These are phyloP conservation scores for Neurospora sp. DNA, from an alignment of 495 filamentous ascomycete genomes.

Conservation along the genomic window DNA sequence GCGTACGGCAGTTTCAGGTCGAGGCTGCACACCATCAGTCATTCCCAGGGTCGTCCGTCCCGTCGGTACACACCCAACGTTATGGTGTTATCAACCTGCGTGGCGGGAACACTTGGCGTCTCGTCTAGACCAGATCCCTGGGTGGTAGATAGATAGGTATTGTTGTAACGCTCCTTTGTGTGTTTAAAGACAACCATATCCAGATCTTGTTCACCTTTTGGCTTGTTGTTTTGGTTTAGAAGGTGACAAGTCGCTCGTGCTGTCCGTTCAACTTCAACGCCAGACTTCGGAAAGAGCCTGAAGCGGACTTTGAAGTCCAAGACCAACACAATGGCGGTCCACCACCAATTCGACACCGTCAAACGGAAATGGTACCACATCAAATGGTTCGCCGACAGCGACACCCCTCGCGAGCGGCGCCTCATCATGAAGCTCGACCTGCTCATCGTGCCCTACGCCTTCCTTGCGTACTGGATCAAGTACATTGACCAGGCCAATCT, in stretches of 20 bases:
- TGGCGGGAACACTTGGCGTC: neutral
- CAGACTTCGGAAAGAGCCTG: neutral
- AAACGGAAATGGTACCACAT: slow-evolving; percentile 29
- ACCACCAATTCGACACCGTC: slow-evolving; percentile 3
- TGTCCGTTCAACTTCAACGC: neutral
- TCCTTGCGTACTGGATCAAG: slow-evolving; percentile 39
- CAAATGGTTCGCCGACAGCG: slow-evolving; percentile 32
- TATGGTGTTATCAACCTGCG: neutral
- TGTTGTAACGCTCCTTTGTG: neutral
- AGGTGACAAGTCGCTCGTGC: neutral
- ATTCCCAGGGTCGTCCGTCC: neutral
- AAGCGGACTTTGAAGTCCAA: too few species aligned
- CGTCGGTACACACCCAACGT: neutral
- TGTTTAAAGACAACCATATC: neutral
- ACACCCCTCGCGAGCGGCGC: slow-evolving; percentile 30
- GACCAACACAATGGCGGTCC: neutral
- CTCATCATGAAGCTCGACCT: slow-evolving; percentile 39
- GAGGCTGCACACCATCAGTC: neutral
- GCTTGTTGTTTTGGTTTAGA: too few species aligned
- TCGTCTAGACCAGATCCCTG: neutral
- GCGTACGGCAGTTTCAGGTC: neutral
- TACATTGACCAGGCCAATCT: slow-evolving; percentile 34
- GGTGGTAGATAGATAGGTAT: neutral
- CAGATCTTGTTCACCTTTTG: too few species aligned
- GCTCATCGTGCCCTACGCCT: slow-evolving; percentile 25